Evolutionary conservation across 371 early-diverging fungal genomes (phyloP), one percentile per base, ranked within the genome.

Genomic region (Mortierella sp.): DNA sequence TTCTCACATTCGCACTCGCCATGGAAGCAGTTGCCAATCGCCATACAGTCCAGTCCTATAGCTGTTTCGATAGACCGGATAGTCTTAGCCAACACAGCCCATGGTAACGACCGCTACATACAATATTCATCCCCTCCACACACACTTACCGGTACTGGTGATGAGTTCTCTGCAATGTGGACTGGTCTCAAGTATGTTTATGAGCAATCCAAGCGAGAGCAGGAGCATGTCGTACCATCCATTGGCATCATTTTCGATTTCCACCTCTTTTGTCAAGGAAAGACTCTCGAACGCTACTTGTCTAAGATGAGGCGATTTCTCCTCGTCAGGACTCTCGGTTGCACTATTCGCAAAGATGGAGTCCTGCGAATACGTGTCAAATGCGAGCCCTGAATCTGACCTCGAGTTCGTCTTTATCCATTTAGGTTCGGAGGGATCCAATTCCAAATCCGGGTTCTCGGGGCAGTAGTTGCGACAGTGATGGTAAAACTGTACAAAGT

Each of bases 151-250:
- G 51, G 48, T 26, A 23, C 43, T 21, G 21, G 63, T 58, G 18
- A 76, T 23, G 14, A 58, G 62, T 2, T 69, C 41, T 21, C 63
- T 57, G 38, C 61, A 26, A 30, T 16, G n/a, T 13, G 55, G 38
- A 46, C 53, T 66, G 0, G 51, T 54, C 28, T 76, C 78, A 4
- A 76, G 57, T 59, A 76, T 65, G 27, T 76, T 76, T 55, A 70
- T 70, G 12, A 76, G 45, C 14, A 76, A 21, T 6, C 70, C 78
- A 19, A 70, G 50, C 19, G 78, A 76, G 14, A 69, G 31, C 12
- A 76, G 31, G 12, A 76, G 38, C 28, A 66, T 65, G 12, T 76
- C 78, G 24, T 76, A 69, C 76, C 76, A 74, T n/a, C 65, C 76
- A 56, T 62, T 64, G 8, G 59, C 53, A 19, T 68, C 66, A 19